Base-by-base conservation (phyloP, 768 basidiomycete species). In the Steccherinum ochraceum region DNA sequence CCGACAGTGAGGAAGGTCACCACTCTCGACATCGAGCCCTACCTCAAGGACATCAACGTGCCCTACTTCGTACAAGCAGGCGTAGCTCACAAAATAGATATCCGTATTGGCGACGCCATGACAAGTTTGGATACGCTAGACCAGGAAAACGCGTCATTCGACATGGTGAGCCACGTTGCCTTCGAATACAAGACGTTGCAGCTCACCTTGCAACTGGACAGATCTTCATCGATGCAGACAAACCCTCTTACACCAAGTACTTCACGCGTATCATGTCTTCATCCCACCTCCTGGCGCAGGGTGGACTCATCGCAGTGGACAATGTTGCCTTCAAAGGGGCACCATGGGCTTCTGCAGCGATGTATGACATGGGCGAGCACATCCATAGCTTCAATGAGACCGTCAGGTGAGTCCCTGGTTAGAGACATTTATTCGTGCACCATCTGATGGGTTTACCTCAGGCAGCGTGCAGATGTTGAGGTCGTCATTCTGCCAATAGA, bases 141-240 rank as follows among this genome's bases (percentile, higher is more conserved):
- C n/a, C 19, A 39, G 24, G 51, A 56, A 24, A 30, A 24, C 4
- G 54, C 44, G 4, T 45, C 46, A 3, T 56, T 56, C 21, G 54
- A 56, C 45, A 52, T 56, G 23, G 54, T 49, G 35, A 16, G 46
- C 40, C 46, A 12, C 24, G 35, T 23, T 18, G 41, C 41, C 41
- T 18, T 43, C 19, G 41, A n/a, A n/a, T 23, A 7, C 41, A 10
- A 43, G 11, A 10, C 19, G 21, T 10, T n/a, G n/a, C n/a, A n/a
- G n/a, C n/a, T n/a, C n/a, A n/a, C n/a, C n/a, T 43, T 10, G 16
- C 41, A 43, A 18, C 39, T 10, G 23, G 11, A 12, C 20, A 55
- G 54, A 45, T 55, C 4, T 55, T 55, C 46, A 51, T 55, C 39
- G 54, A 55, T 26, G 54, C 54, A 7, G 50, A 55, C 46, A 55